Base-by-base conservation (phyloP, 805 yeast species). In the Barnettozyma californica region DNA sequence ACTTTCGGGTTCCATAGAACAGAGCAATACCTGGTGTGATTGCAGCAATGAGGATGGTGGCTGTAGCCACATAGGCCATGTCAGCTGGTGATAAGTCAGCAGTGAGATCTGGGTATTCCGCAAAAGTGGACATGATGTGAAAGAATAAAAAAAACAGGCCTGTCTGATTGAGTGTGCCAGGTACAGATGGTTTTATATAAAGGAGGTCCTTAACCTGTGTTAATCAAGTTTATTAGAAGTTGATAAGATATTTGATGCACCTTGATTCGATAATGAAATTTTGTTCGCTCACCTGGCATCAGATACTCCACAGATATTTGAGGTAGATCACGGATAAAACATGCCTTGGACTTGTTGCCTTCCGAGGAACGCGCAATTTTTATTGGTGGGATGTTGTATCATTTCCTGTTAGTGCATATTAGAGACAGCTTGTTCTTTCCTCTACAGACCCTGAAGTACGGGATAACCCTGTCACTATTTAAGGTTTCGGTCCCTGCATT, bases 1-100 rank as follows among this genome's bases (percentile, higher is more conserved):
- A 87, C 81, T 66, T 90, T 86, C 89, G 74, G 11, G 97, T 97
- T 21, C 96, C 85, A 63, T 92, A 92, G 44, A 92, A 75, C 58
- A 91, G 84, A 2, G 95, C 97, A 59, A 92, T 81, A 23, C 97
- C 98, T 13, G 97, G 97, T 16, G 94, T 80, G 95, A 92, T 92
- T 54, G 90, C 74, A 68, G 90, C 77, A 44, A 91, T 53, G 14
- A 59, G 52, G 33, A 61, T 49, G 10, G 62, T 58, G 29, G 60
- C 62, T 50, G 56, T 51, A 19, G 63, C 62, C 35, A 76, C 69
- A 48, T 74, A 77, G 7, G 70, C 79, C 77, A 77, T 75, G 54
- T 77, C 81, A 8, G 73, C 69, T 1, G 73, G 57, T 33, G 54
- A 64, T 11, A 68, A 65, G 5, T 71, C 63, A 9, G 70, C 62